These are phyloP conservation scores for Globisporangium middletonii DNA, from an alignment of 352 stramenopile genomes.

Conservation along the genomic window DNA sequence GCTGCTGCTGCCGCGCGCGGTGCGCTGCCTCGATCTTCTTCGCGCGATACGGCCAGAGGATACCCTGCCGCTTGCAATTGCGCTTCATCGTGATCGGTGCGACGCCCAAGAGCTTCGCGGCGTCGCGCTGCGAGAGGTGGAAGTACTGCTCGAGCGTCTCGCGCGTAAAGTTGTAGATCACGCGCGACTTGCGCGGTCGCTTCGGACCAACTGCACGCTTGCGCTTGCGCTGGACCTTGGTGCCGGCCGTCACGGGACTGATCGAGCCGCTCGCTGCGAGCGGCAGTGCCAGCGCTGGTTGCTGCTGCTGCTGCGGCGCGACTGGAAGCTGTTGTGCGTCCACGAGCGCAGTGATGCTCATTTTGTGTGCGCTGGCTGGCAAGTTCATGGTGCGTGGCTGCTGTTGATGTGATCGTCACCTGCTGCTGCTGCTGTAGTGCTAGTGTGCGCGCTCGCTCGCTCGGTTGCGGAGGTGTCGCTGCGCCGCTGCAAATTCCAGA, in stretches of 20 bases:
- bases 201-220: constrained; percentile 1
- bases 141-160: constrained; percentile 48
- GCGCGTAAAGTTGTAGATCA: constrained; percentile 37
- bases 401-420: background rate
- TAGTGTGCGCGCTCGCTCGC: background rate
- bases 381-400: background rate
- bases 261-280: background rate
- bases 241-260: background rate
- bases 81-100: constrained; percentile 55
- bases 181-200: constrained; percentile 29
- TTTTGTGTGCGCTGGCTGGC: background rate
- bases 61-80: constrained; percentile 50
- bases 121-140: constrained; percentile 46
- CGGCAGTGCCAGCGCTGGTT: too few species aligned
- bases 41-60: constrained; percentile 54
- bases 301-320: background rate
- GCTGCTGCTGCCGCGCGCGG: too few species aligned
- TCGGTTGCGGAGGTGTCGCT: too few species aligned
- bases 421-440: too few species aligned
- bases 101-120: constrained; percentile 41
- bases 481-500: background rate
- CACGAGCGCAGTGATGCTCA: background rate
- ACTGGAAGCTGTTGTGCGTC: too few species aligned
- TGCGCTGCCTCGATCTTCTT: constrained; percentile 20
- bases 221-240: background rate